Conservation (phyloP, 23 red algal genomes). For the Gracilaria gracilis region DNA sequence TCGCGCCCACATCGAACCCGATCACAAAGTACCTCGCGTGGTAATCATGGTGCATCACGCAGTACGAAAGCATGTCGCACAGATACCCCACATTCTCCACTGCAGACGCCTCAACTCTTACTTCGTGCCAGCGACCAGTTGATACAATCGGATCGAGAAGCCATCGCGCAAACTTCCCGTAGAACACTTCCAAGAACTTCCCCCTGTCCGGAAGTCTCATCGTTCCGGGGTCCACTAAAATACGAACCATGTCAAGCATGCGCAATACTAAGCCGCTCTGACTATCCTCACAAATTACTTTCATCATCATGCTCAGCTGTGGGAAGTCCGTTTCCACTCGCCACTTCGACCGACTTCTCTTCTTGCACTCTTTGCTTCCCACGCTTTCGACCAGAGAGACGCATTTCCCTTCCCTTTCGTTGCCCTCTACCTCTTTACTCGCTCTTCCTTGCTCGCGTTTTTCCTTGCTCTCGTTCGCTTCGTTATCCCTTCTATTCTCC, state of each 20-base stretch:
- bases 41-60: constrained; percentile 55
- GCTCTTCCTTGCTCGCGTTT: background rate
- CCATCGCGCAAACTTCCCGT: constrained; percentile 23
- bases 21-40: constrained; percentile 75
- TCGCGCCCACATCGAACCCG: constrained; percentile 47
- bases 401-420: background rate
- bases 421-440: background rate
- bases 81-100: constrained; percentile 44
- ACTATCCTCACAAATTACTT: constrained; percentile 35
- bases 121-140: background rate
- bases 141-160: constrained; percentile 36
- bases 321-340: constrained; percentile 18
- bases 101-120: background rate
- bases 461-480: no score
- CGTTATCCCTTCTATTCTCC: no score
- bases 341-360: background rate
- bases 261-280: constrained; percentile 24
- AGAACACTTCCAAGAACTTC: constrained; percentile 69
- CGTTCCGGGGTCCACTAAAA: constrained; percentile 31
- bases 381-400: background rate
- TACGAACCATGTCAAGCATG: constrained; percentile 42
- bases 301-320: constrained; percentile 45
- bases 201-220: constrained; percentile 49
- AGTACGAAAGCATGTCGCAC: constrained; percentile 71
- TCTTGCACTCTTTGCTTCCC: background rate